Evolutionary conservation across 352 stramenopile species (phyloP).

Genomic region (Globisporangium paroecandrum): DNA sequence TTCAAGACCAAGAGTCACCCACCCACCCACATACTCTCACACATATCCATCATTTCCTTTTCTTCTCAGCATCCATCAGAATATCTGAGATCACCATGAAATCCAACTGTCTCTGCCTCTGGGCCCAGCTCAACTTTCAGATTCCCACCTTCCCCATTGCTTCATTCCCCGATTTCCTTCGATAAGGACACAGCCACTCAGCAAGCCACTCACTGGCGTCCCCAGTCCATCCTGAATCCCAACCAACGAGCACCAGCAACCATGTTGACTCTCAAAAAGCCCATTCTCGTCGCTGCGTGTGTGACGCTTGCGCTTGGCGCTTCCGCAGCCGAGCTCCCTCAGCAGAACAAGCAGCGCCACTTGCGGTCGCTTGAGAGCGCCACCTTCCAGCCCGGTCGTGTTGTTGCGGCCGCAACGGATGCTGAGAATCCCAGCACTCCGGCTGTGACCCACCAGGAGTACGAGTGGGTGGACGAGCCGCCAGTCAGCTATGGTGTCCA

Average conservation of each 20-base stretch:
- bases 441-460: neutral
- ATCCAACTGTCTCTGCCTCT: neutral
- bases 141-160: neutral
- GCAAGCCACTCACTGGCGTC: neutral
- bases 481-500: neutral
- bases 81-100: neutral
- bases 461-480: neutral
- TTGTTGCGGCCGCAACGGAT: neutral
- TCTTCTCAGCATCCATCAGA: neutral
- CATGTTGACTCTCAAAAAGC: slow-evolving; percentile 1
- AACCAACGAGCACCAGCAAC: neutral
- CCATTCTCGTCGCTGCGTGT: neutral
- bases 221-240: neutral
- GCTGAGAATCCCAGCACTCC: neutral
- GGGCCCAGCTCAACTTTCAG: neutral
- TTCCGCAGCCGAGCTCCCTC: neutral
- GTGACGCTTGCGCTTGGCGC: neutral
- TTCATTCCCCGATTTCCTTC: neutral
- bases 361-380: neutral
- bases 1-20: neutral
- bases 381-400: neutral
- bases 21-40: neutral
- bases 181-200: neutral
- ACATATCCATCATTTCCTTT: neutral
- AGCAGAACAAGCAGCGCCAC: neutral